Base-by-base conservation (phyloP, 2,329 filamentous ascomycete genomes). In the Acrocalymma vagum region DNA sequence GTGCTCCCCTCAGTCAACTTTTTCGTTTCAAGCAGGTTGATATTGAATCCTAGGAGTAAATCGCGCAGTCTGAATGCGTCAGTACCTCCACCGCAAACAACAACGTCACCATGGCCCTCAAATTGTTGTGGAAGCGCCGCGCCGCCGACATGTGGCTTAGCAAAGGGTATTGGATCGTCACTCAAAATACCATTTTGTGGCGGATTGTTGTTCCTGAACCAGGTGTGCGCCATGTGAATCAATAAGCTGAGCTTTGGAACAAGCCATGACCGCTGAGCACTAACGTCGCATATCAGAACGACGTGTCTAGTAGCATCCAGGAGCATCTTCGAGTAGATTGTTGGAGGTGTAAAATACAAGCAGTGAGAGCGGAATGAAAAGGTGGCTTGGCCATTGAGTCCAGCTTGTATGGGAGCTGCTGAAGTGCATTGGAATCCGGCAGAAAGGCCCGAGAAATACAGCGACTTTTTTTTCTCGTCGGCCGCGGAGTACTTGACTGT, bases 201-300 rank as follows among this genome's bases (percentile, higher is more conserved):
- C n/a, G n/a, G n/a, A n/a, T n/a, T n/a, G n/a, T n/a, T n/a, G n/a
- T n/a, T 11, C 5, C n/a, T 26, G 13, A 3, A 35, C 20, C n/a
- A 29, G 16, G 20, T 23, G 15, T 38, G 34, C 2, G 15, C 18
- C 34, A 38, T 38, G 17, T 38, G 26, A 9, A 38, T 7, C n/a
- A 38, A 10, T 10, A 38, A 23, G 17, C 34, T 38, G 8, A 38
- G 25, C 13, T 38, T 38, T 9, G 34, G 34, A 6, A 38, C 34
- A 9, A 38, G 15, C 34, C 34, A 38, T 9, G 15, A 29, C 16
- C 34, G 15, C 5, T 23, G 34, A 5, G 4, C 5, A 3, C 9
- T 10, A 4, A 23, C 26, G 20, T 38, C 34, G 13, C 6, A 38
- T 9, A 38, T 11, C 2, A 29, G 4, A 2, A n/a, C 26, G 9